Base-by-base conservation (phyloP, 2,329 filamentous ascomycete species). In the Cordyceps tenuipes region DNA sequence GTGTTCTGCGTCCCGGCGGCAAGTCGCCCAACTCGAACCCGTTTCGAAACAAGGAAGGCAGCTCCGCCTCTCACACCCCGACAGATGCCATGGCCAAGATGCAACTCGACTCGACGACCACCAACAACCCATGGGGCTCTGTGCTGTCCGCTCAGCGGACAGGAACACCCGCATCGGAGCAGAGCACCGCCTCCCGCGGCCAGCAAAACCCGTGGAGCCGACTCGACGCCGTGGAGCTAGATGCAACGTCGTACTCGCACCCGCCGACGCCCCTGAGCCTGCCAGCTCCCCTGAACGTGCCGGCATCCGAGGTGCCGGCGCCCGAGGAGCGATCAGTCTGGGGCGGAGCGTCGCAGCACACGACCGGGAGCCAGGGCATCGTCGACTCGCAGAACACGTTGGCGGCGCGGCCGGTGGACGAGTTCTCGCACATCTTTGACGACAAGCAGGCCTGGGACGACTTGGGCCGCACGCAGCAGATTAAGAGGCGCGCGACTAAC, bases 401-500 rank as follows among this genome's bases (percentile, higher is more conserved):
- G 39, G 47, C 46, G 39, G 47, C 46, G 36, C 44, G 36, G 39
- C 56, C 56, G 23, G 65, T 71, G 0, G 65, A 64, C 23, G 73
- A 76, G 48, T 66, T 75, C n/a, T 56, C 52, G 34, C 51, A 52
- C 6, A 50, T 56, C 15, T 51, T 57, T 21, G 73, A 74, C 5
- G 77, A 80, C 43, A 71, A 73, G 2, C 71, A 81, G 62, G 77
- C 76, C 0, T 83, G 81, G 81, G 78, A 81, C 57, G 80, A 81
- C 43, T 57, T 78, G 13, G 72, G 71, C 8, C 48, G 57, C 21
- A 65, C 68, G 2, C 55, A 44, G 5, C 12, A 31, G 0, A 57
- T 67, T 5, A 71, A 72, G 26, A 80, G 79, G 61, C 77, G 72
- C 1, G 82, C 80, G 59, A 71, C 66, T 3, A 75, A 70, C 26